phyloP scores from a whole-genome alignment of 2,329 filamentous ascomycete genomes.

The Corniculantispora saksenae region DNA sequence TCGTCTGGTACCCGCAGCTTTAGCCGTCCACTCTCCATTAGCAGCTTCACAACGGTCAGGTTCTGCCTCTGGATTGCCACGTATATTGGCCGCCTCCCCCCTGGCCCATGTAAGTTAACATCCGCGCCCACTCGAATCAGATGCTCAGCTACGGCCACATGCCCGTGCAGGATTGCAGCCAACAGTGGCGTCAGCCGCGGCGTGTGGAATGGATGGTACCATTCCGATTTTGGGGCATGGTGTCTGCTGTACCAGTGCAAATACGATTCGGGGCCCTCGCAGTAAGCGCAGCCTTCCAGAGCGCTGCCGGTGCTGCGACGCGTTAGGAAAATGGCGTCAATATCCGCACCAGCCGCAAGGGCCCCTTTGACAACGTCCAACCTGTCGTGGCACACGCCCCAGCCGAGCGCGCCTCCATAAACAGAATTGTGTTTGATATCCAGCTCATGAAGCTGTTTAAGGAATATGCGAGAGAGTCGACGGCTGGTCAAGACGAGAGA shows the following conservation, averaged over 20 bases:
- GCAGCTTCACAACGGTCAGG: background rate
- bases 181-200: background rate
- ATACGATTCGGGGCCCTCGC: background rate
- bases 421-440: background rate
- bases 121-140: background rate
- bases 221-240: background rate
- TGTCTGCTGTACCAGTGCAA: background rate
- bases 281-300: background rate
- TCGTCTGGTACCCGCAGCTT: background rate
- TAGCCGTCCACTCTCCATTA: background rate
- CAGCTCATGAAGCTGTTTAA: background rate
- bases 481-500: background rate
- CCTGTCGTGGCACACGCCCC: background rate
- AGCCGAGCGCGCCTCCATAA: background rate
- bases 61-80: background rate
- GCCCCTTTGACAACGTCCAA: background rate
- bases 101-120: background rate
- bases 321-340: background rate
- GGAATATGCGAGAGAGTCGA: background rate
- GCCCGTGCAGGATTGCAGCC: background rate
- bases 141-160: background rate
- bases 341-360: background rate
- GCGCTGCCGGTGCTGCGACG: too few species aligned
- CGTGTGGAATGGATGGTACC: too few species aligned
- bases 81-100: background rate